Conservation (phyloP, 2,329 filamentous ascomycete species). For the Cercospora nicotianae region DNA sequence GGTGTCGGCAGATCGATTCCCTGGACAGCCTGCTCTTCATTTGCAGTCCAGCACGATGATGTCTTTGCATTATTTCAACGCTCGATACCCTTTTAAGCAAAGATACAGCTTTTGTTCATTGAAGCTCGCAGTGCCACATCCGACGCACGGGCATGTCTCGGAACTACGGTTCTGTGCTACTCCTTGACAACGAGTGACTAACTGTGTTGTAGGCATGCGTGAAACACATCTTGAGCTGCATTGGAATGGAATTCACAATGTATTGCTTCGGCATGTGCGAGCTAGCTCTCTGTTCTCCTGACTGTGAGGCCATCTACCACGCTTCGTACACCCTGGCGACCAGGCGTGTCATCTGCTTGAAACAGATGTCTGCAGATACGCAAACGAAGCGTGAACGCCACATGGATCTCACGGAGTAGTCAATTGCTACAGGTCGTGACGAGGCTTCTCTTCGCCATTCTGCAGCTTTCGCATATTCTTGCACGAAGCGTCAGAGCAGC, state of each 20-base stretch:
- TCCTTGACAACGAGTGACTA: neutral
- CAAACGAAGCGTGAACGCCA: neutral
- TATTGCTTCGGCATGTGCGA: no score
- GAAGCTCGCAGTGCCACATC: neutral
- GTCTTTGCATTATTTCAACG: neutral
- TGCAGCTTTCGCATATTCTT: neutral
- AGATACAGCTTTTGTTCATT: neutral
- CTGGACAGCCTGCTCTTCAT: neutral
- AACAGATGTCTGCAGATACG: neutral
- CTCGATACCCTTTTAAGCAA: neutral
- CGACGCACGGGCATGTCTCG: neutral
- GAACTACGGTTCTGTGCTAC: neutral
- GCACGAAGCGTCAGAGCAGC: neutral
- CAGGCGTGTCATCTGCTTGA: neutral
- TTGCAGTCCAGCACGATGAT: neutral
- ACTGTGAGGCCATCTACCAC: neutral
- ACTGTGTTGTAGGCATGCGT: neutral
- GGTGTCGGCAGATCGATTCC: neutral
- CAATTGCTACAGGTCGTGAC: neutral
- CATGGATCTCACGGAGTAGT: neutral
- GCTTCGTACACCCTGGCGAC: no score
- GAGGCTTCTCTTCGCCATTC: neutral
- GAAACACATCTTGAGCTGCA: neutral
- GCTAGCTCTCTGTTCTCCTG: neutral
- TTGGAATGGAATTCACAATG: no score